A percentile compares a stretch with the other conserved stretches of the same genome.
These are phyloP conservation scores for Pythium guiyangense DNA, from an alignment of 352 stramenopile genomes.

Conservation along the genomic window DNA sequence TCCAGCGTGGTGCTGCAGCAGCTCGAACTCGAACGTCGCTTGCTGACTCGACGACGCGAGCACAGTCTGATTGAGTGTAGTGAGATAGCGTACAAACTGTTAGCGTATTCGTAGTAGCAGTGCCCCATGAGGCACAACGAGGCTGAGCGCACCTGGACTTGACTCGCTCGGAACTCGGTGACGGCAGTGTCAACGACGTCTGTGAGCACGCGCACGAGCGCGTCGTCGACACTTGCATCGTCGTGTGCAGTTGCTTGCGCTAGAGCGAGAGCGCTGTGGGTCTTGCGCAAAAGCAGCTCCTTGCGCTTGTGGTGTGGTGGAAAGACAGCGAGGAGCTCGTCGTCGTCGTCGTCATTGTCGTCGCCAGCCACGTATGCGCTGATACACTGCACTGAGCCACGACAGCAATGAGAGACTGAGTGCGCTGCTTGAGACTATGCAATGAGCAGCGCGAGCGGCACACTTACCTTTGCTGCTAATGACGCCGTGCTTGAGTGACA, in stretches of 20 bases:
- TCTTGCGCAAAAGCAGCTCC: not conserved
- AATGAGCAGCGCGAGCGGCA: not conserved
- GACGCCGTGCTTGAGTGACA: conserved; percentile 1
- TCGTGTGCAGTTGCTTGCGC: conserved; percentile 1
- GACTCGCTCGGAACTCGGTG: conserved; percentile 3
- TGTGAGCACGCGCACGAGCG: not conserved
- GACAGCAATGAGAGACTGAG: not conserved
- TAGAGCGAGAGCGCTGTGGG: not conserved
- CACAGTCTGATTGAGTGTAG: conserved; percentile 1
- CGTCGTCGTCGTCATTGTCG: conserved; percentile 6
- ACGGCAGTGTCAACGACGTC: conserved; percentile 2
- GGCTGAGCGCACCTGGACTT: conserved; percentile 9
- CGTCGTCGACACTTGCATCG: not conserved
- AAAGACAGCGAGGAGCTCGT: not conserved
- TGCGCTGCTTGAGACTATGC: not conserved
- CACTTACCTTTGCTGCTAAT: conserved; percentile 6
- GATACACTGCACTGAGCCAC: conserved; percentile 21
- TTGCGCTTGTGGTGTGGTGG: too few relatives aligned
- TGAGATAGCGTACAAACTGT: not conserved
- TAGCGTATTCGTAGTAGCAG: not conserved
- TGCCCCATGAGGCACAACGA: not conserved
- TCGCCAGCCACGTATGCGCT: conserved; percentile 17
- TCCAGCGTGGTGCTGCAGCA: conserved; percentile 29
- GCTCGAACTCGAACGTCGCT: conserved; percentile 39
- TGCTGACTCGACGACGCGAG: conserved; percentile 10